These are phyloP conservation scores for Tetrapisispora nanseiensis DNA, from an alignment of 805 yeast genomes.

Conservation along the genomic window DNA sequence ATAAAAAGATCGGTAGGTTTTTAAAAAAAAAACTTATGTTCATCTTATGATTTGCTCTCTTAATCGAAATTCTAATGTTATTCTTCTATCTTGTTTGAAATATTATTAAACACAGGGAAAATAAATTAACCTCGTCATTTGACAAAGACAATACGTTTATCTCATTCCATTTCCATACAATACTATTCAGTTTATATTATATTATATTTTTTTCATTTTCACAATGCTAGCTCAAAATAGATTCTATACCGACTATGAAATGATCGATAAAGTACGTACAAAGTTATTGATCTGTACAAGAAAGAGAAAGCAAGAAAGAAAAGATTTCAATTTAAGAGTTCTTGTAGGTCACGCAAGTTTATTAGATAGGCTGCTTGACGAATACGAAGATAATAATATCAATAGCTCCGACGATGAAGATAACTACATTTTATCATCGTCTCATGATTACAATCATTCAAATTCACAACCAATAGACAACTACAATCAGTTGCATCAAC, in stretches of 20 bases:
- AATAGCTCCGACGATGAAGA: neutral
- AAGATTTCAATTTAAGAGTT: constrained; percentile 21
- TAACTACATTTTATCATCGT: neutral
- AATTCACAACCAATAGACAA: neutral
- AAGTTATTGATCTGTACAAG: neutral
- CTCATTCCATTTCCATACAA: too few relatives aligned
- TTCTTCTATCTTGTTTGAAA: too few relatives aligned
- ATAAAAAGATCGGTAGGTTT: too few relatives aligned
- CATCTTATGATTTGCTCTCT: too few relatives aligned
- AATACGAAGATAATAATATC: neutral
- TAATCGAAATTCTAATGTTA: too few relatives aligned
- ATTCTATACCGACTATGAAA: neutral
- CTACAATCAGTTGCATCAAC: neutral
- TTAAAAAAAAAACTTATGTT: too few relatives aligned
- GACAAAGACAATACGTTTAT: too few relatives aligned
- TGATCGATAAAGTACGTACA: neutral
- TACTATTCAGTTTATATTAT: too few relatives aligned
- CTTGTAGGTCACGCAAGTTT: constrained; percentile 29
- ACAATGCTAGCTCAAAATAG: neutral
- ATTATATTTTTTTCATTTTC: neutral
- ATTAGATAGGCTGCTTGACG: constrained; percentile 12
- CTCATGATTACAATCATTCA: neutral
- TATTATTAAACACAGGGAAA: too few relatives aligned
- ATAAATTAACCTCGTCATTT: too few relatives aligned
- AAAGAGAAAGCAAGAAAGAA: constrained; percentile 3